phyloP scores from a whole-genome alignment of 2,329 filamentous ascomycete genomes.

The Leptographium galeiforme region DNA sequence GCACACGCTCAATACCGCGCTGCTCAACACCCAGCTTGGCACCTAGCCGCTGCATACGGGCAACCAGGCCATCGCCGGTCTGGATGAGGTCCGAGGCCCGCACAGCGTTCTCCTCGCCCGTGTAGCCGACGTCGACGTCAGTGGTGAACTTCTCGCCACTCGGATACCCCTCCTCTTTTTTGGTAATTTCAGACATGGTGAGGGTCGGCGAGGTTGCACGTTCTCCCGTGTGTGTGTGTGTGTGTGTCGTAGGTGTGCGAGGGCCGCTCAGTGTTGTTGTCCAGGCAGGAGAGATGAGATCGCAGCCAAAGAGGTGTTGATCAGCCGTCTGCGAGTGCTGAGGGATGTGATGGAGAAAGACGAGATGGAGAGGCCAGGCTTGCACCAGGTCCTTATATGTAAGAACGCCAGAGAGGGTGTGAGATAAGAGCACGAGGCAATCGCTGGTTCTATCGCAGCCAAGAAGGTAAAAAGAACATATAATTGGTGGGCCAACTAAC shows the following conservation, averaged over 20 bases:
- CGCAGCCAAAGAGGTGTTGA: no score
- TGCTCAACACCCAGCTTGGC: constrained; percentile 57
- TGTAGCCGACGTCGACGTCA: constrained; percentile 11
- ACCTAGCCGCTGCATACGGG: constrained; percentile 41
- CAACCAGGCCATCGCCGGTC: constrained; percentile 15
- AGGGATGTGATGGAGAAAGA: no score
- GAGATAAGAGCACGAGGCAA: no score
- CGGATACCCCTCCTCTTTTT: constrained; percentile 4
- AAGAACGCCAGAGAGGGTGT: no score
- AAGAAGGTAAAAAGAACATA: no score
- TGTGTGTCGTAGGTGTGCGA: background rate
- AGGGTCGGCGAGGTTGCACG: background rate
- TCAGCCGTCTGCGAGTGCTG: no score
- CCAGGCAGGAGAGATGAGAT: no score
- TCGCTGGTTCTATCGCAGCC: no score
- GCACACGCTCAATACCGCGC: constrained; percentile 63
- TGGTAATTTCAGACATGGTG: background rate
- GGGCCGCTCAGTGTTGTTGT: no score
- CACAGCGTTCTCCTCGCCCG: constrained; percentile 13
- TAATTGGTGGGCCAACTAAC: no score
- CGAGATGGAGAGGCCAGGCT: no score
- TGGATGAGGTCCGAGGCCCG: constrained; percentile 11
- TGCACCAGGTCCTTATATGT: no score
- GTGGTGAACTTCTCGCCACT: constrained; percentile 8
- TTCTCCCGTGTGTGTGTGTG: background rate